Conservation (phyloP, 1,139 yeast genomes). For the Candida anutae region DNA sequence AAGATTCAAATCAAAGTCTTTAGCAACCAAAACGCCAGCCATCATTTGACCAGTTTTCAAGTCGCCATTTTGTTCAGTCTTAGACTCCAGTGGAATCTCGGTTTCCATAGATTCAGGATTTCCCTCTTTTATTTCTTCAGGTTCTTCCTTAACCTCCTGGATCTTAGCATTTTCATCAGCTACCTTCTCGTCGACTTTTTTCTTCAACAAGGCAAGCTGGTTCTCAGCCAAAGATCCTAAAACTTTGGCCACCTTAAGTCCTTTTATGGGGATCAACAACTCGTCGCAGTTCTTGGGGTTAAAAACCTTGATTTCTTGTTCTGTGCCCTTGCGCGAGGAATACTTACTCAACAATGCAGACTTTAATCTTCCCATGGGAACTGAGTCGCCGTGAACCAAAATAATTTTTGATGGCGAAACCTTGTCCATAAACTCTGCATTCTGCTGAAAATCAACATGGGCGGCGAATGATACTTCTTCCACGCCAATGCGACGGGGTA, state of each 20-base stretch:
- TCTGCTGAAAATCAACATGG: slow-evolving; percentile 94
- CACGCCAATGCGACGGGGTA: slow-evolving; percentile 82
- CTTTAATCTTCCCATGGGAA: slow-evolving; percentile 95
- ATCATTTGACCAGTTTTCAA: slow-evolving; percentile 39
- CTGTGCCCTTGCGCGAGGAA: slow-evolving; percentile 74
- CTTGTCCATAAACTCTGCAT: slow-evolving; percentile 80
- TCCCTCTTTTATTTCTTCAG: slow-evolving; percentile 4
- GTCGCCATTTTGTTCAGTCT: slow-evolving; percentile 4
- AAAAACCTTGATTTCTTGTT: slow-evolving; percentile 83
- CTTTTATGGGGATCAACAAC: slow-evolving; percentile 68
- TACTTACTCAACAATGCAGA: slow-evolving; percentile 88
- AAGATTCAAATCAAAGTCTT: slow-evolving; percentile 79
- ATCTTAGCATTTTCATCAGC: slow-evolving; percentile 11
- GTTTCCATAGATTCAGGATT: slow-evolving; percentile 3
- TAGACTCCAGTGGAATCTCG: slow-evolving; percentile 2
- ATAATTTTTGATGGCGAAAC: slow-evolving; percentile 80
- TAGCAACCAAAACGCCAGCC: slow-evolving; percentile 87
- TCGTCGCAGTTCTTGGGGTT: slow-evolving; percentile 91
- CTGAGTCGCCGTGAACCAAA: slow-evolving; percentile 95
- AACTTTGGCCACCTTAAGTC: slow-evolving; percentile 80
- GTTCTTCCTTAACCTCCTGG: slow-evolving; percentile 10
- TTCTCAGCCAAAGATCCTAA: slow-evolving; percentile 67
- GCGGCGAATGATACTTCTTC: slow-evolving; percentile 98
- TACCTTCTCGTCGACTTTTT: slow-evolving; percentile 19
- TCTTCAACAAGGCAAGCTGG: slow-evolving; percentile 27